These are phyloP conservation scores for Wickerhamomyces canadensis DNA, from an alignment of 805 yeast species.

Conservation along the genomic window DNA sequence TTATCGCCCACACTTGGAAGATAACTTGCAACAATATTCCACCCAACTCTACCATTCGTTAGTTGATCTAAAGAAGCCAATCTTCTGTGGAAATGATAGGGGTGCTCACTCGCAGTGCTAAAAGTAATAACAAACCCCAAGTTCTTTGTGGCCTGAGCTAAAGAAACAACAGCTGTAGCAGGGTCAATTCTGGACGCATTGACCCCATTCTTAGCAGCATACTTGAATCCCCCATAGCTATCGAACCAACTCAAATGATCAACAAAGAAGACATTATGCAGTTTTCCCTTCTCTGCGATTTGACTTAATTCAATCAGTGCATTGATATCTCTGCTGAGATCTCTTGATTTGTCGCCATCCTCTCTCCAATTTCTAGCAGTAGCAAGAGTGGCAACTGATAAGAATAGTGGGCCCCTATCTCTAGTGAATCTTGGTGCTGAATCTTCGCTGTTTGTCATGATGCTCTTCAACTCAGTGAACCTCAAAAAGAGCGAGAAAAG, in stretches of 20 bases:
- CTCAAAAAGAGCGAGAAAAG: too few relatives aligned
- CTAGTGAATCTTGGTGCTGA: background rate
- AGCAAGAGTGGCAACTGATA: background rate
- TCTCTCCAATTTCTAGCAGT: background rate
- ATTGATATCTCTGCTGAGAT: slow-evolving; percentile 1
- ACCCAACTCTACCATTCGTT: slow-evolving; percentile 37
- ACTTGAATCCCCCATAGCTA: slow-evolving; percentile 23
- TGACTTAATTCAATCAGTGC: slow-evolving; percentile 27
- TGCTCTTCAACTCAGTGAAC: too few relatives aligned
- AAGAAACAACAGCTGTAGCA: slow-evolving; percentile 24
- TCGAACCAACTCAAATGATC: slow-evolving; percentile 34
- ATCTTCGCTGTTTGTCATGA: too few relatives aligned
- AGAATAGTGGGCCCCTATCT: background rate
- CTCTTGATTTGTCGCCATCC: background rate
- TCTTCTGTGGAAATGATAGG: slow-evolving; percentile 34
- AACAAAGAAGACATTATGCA: slow-evolving; percentile 21
- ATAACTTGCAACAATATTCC: slow-evolving; percentile 39
- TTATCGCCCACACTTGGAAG: slow-evolving; percentile 36
- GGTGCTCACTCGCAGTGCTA: slow-evolving; percentile 37
- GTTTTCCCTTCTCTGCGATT: slow-evolving; percentile 21
- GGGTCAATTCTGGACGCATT: slow-evolving; percentile 28
- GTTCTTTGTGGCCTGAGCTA: slow-evolving; percentile 35
- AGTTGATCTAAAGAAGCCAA: slow-evolving; percentile 36
- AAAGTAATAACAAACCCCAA: slow-evolving; percentile 34
- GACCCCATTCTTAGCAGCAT: slow-evolving; percentile 12